phyloP scores from a whole-genome alignment of 2,329 filamentous ascomycete species.

The Xylariaceae sp. region DNA sequence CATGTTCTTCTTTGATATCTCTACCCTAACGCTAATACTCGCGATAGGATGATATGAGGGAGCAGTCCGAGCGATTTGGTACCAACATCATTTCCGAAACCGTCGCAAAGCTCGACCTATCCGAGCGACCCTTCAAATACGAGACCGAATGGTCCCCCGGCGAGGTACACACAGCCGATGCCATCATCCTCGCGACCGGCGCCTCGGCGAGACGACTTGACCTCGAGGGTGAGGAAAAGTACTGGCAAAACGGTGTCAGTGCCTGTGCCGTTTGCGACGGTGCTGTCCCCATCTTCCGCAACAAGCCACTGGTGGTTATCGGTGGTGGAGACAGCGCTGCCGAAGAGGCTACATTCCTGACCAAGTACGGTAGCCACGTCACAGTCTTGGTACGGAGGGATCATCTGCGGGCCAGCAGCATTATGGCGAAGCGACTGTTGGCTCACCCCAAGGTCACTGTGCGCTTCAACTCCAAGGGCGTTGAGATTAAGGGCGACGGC shows the following conservation, averaged over 20 bases:
- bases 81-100: conserved; percentile 94
- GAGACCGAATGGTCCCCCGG: conserved; percentile 89
- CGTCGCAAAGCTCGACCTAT: conserved; percentile 85
- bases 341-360: conserved; percentile 96
- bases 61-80: conserved; percentile 89
- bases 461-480: conserved; percentile 80
- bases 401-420: conserved; percentile 83
- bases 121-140: conserved; percentile 85
- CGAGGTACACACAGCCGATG: conserved; percentile 85
- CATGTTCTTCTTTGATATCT: not conserved
- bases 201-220: conserved; percentile 86
- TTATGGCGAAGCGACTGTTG: conserved; percentile 87
- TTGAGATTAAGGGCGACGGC: conserved; percentile 84
- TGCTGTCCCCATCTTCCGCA: conserved; percentile 94
- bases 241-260: conserved; percentile 96
- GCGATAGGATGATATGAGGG: conserved; percentile 81
- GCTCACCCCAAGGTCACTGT: conserved; percentile 90
- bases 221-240: conserved; percentile 88
- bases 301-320: conserved; percentile 94
- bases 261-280: conserved; percentile 98
- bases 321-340: conserved; percentile 96
- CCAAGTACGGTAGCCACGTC: conserved; percentile 95
- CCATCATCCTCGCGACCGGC: conserved; percentile 93
- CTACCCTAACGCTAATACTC: not conserved
- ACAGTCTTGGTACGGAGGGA: conserved; percentile 91